Conservation (phyloP, 179 eudicot genomes). For the Beta lomatogona region DNA sequence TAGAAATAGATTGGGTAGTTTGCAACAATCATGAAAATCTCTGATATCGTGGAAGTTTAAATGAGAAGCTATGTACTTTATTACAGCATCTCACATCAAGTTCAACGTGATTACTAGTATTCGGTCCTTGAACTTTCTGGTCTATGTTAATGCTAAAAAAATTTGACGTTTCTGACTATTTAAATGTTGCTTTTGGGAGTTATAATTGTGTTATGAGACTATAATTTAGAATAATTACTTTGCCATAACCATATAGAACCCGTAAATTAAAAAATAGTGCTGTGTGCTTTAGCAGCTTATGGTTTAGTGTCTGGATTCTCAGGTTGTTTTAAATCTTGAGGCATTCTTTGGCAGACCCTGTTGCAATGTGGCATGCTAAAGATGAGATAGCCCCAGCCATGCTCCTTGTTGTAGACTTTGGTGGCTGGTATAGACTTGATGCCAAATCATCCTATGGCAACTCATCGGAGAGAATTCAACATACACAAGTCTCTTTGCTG, state of each 20-base stretch:
- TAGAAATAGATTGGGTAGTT: neutral
- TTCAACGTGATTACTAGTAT: neutral
- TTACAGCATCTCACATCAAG: neutral
- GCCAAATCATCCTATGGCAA: conserved; percentile 51
- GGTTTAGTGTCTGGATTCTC: conserved; percentile 77
- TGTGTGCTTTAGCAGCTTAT: conserved; percentile 60
- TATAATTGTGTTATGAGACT: neutral
- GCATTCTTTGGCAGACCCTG: conserved; percentile 99
- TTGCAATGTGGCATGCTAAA: conserved; percentile 94
- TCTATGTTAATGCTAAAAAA: neutral
- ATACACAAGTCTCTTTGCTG: conserved; percentile 85
- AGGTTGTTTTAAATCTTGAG: conserved; percentile 91
- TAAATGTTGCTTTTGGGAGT: too few relatives aligned
- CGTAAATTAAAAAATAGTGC: neutral
- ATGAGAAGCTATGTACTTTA: neutral
- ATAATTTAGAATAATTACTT: neutral
- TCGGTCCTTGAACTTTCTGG: neutral
- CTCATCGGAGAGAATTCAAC: conserved; percentile 67
- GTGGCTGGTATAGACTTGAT: conserved; percentile 83
- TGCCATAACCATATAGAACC: neutral
- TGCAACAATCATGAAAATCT: neutral
- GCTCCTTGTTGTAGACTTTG: conserved; percentile 90
- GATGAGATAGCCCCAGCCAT: conserved; percentile 79
- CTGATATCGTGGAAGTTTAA: too few relatives aligned
- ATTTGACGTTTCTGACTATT: neutral